Conservation (phyloP, 169 alveolate species). For the Eimeria maxima region DNA sequence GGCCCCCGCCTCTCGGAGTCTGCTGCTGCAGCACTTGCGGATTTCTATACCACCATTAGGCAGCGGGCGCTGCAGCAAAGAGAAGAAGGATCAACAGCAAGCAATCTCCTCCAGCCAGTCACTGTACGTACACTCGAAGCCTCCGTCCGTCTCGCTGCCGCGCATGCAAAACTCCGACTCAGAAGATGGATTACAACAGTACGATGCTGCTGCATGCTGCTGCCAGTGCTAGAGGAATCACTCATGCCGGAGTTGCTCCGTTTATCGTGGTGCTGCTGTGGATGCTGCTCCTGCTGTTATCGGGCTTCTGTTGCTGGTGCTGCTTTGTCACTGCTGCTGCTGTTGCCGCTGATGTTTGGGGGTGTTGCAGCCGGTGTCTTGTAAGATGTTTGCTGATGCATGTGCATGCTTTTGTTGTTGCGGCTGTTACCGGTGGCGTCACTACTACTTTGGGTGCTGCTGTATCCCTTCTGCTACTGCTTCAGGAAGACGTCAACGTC, state of each 20-base stretch:
- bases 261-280: too few species aligned
- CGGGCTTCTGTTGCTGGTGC: too few species aligned
- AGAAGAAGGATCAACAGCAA: slow-evolving; percentile 88
- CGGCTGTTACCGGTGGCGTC: neutral
- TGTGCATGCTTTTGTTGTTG: neutral
- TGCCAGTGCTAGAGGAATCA: neutral
- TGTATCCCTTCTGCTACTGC: neutral
- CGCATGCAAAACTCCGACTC: slow-evolving; percentile 93
- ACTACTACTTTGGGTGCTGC: neutral
- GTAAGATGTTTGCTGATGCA: slow-evolving; percentile 61
- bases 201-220: slow-evolving; percentile 36
- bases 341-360: slow-evolving; percentile 31
- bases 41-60: slow-evolving; percentile 66
- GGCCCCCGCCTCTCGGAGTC: slow-evolving; percentile 68
- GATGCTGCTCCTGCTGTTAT: too few species aligned
- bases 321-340: neutral
- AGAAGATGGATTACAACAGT: slow-evolving; percentile 89
- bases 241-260: too few species aligned
- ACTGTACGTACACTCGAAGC: slow-evolving; percentile 93
- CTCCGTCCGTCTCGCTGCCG: slow-evolving; percentile 93
- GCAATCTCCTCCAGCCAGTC: slow-evolving; percentile 59
- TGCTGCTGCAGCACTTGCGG: slow-evolving; percentile 70
- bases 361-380: neutral
- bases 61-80: slow-evolving; percentile 86
- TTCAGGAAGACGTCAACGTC: slow-evolving; percentile 65